phyloP scores from a whole-genome alignment of 768 basidiomycete genomes.

The Neoboletus brunneissimus region DNA sequence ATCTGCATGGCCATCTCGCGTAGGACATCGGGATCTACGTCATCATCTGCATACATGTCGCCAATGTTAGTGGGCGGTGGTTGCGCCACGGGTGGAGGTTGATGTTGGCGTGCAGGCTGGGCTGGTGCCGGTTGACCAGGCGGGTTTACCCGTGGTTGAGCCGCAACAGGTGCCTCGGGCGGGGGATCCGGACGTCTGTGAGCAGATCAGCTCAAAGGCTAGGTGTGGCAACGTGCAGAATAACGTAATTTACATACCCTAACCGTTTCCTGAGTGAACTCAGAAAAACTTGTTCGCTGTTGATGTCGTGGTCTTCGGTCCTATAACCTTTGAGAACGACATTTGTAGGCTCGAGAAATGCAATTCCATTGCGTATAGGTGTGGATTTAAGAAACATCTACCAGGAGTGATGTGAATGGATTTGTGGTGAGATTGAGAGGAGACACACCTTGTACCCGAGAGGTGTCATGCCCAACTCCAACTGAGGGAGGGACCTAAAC shows the following conservation, averaged over 20 bases:
- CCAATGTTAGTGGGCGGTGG: slow-evolving; percentile 15
- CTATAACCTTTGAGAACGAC: slow-evolving; percentile 58
- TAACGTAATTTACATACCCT: slow-evolving; percentile 49
- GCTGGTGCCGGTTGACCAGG: slow-evolving; percentile 13
- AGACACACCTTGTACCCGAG: slow-evolving; percentile 75
- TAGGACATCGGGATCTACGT: slow-evolving; percentile 30
- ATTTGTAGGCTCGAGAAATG: slow-evolving; percentile 71
- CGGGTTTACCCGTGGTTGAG: slow-evolving; percentile 10
- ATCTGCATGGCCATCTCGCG: slow-evolving; percentile 21
- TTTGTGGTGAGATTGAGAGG: neutral
- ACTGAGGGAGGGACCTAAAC: slow-evolving; percentile 58
- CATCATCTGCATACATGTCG: slow-evolving; percentile 27
- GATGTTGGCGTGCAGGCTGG: slow-evolving; percentile 17
- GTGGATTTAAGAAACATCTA: slow-evolving; percentile 74
- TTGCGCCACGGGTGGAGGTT: slow-evolving; percentile 4
- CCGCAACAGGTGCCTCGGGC: slow-evolving; percentile 8
- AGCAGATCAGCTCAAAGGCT: neutral
- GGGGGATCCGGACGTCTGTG: slow-evolving; percentile 28
- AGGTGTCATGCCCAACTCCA: slow-evolving; percentile 72
- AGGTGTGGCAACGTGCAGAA: neutral
- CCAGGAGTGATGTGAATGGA: neutral
- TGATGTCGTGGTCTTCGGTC: slow-evolving; percentile 61
- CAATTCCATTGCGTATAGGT: slow-evolving; percentile 63
- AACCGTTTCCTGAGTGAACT: slow-evolving; percentile 58
- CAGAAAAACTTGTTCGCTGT: slow-evolving; percentile 59